Evolutionary conservation across 495 filamentous ascomycete species (phyloP).

Genomic region (Daldinia grandis): DNA sequence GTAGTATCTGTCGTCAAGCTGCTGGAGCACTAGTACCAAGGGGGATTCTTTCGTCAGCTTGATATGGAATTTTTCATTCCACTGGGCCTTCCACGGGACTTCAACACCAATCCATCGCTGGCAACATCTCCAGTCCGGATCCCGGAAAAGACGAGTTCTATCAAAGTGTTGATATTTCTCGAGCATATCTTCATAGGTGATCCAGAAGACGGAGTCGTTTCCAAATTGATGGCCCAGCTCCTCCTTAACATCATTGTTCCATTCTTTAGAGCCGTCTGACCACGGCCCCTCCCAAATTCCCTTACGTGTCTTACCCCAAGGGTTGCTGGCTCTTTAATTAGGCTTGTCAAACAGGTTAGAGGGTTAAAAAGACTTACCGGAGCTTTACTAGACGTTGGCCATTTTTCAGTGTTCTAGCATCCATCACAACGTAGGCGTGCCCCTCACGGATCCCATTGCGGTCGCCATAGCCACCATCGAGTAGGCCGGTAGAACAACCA

Average conservation of each 20-base stretch:
- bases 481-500: conserved; percentile 77
- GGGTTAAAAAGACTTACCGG: conserved; percentile 40
- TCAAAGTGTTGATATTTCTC: conserved; percentile 86
- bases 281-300: conserved; percentile 87
- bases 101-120: conserved; percentile 89
- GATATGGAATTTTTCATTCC: conserved; percentile 85
- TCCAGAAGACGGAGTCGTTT: conserved; percentile 82
- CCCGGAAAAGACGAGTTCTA: conserved; percentile 86
- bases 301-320: conserved; percentile 76
- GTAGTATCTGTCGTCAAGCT: conserved; percentile 90
- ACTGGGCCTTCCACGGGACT: conserved; percentile 89
- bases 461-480: conserved; percentile 67
- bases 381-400: conserved; percentile 59
- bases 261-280: conserved; percentile 93
- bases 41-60: conserved; percentile 73
- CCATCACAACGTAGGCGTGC: conserved; percentile 92
- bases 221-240: conserved; percentile 88
- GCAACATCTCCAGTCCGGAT: conserved; percentile 79
- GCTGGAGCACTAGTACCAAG: conserved; percentile 82
- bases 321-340: conserved; percentile 62
- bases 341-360: neutral
- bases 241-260: conserved; percentile 87
- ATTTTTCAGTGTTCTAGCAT: conserved; percentile 65
- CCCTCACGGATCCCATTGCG: conserved; percentile 81
- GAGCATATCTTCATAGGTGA: conserved; percentile 81